Base-by-base conservation (phyloP, 176 grass and related monocot genomes). In the Carex cristatella region DNA sequence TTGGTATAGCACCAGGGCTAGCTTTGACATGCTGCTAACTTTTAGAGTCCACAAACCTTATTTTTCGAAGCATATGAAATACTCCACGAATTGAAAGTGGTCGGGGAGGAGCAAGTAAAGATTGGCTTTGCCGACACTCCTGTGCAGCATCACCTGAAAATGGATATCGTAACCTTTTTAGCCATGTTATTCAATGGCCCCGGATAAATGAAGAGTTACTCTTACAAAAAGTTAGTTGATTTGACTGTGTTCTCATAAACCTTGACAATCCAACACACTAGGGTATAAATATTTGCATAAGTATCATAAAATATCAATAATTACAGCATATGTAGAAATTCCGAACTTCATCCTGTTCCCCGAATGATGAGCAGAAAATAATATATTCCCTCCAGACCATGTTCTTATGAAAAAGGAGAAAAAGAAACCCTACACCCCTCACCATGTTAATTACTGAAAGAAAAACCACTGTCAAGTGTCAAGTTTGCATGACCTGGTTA, bases 71-170 rank as follows among this genome's bases (percentile, higher is more conserved):
- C 49, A 85, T 89, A 85, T 81, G 84, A 91, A 90, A 93, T 85
- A 98, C 85, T 88, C 92, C 85, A 27, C 63, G 59, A 88, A 95
- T 89, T 72, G 85, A 90, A 83, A 98, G 93, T 67, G 93, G 77
- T 27, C 85, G 85, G 61, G 91, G 95, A 87, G 93, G 89, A 83
- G 89, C 91, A 88, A 98, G 93, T 60, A 98, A 87, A 61, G 88
- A 90, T 89, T 98, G 95, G 84, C 88, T 98, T 80, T 98, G 93
- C 70, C 87, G 88, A 62, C 90, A 91, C 78, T 93, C 95, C 86
- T 95, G 95, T 51, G 95, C 95, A 86, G 94, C 95, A 87, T 83
- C 91, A 93, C 93, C 95, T 95, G 71, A 54, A 69, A 42, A 77
- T 55, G 49, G 23, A 32, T 56, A 77, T 55, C 11, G 5, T 55